Evolutionary conservation across 2,329 filamentous ascomycete species (phyloP).

Genomic region (Diaporthe destruens): DNA sequence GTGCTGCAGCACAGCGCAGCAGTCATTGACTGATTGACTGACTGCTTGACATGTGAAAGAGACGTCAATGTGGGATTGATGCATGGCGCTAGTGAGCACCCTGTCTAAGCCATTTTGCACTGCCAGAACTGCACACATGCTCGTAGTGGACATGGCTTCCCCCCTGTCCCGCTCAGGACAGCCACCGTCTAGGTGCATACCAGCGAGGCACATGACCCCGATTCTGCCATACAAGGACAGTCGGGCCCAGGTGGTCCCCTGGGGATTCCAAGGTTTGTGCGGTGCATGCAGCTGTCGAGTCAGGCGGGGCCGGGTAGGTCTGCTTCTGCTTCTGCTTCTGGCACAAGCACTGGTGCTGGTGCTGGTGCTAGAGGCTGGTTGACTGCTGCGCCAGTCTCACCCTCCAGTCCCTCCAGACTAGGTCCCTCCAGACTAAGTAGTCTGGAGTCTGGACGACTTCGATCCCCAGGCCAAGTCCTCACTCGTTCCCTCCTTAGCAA

Average conservation of each 20-base stretch:
- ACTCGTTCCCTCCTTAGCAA: background rate
- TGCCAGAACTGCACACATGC: background rate
- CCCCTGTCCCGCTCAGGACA: background rate
- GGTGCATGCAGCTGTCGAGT: constrained; percentile 32
- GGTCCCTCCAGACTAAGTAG: no score
- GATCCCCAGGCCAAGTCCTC: constrained; percentile 22
- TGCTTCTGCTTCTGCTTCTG: constrained; percentile 27
- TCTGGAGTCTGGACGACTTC: constrained; percentile 29
- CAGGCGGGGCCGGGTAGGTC: constrained; percentile 20
- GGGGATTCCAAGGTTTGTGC: constrained; percentile 6
- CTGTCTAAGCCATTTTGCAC: background rate
- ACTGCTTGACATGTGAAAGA: constrained; percentile 30
- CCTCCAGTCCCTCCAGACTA: constrained; percentile 3
- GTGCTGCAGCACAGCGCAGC: constrained; percentile 1
- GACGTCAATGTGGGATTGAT: constrained; percentile 28
- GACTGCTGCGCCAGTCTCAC: constrained; percentile 25
- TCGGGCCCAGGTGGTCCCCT: background rate
- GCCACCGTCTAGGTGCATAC: background rate
- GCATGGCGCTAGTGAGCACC: background rate
- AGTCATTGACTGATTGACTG: background rate
- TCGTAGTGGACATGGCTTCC: background rate
- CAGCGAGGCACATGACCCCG: constrained; percentile 9
- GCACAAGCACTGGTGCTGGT: constrained; percentile 28
- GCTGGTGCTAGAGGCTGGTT: constrained; percentile 28
- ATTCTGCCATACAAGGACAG: constrained; percentile 6